Conservation (phyloP, 768 basidiomycete genomes). For the Lentinula sp. region DNA sequence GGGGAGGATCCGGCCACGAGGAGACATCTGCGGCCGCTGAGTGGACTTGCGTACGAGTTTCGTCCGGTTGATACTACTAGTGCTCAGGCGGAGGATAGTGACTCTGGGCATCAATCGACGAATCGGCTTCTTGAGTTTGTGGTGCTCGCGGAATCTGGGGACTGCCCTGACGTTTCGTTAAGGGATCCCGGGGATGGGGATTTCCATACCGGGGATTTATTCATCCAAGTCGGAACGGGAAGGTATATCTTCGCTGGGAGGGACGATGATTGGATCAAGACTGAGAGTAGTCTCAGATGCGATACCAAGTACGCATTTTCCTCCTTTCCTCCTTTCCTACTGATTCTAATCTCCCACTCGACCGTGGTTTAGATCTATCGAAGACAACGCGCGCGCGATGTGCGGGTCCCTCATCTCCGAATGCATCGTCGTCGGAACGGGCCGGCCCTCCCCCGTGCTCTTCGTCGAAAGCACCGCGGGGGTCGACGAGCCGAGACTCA, state of each 20-base stretch:
- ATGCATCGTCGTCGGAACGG: constrained; percentile 73
- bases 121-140: constrained; percentile 61
- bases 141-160: constrained; percentile 58
- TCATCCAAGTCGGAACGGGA: constrained; percentile 55
- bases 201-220: constrained; percentile 79
- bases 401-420: constrained; percentile 63
- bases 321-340: no score
- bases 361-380: constrained; percentile 71
- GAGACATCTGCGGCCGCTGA: constrained; percentile 52
- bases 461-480: constrained; percentile 61
- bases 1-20: constrained; percentile 44
- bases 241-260: constrained; percentile 64
- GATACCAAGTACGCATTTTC: constrained; percentile 75
- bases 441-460: constrained; percentile 72
- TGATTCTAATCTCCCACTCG: no score
- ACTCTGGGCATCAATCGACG: constrained; percentile 44
- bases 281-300: constrained; percentile 70
- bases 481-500: constrained; percentile 51
- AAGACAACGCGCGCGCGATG: constrained; percentile 64
- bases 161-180: constrained; percentile 59
- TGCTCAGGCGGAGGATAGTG: constrained; percentile 4
- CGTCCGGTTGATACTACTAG: constrained; percentile 41
- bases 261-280: constrained; percentile 85
- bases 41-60: constrained; percentile 62
- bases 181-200: constrained; percentile 52